Conservation (phyloP, 2,329 filamentous ascomycete species). For the Diaporthe longicolla region DNA sequence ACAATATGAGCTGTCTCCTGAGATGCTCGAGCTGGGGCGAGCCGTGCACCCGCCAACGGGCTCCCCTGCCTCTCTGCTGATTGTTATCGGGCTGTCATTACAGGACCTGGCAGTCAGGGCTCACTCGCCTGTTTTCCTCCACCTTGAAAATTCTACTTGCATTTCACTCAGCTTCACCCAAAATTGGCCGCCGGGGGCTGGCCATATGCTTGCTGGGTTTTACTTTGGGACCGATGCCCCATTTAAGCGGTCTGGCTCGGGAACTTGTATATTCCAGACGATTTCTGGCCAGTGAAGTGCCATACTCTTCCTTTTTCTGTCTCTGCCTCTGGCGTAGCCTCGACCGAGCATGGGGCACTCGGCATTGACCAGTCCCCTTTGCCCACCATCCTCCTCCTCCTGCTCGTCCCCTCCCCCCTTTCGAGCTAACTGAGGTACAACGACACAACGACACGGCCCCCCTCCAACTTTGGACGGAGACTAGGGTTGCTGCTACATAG, state of each 20-base stretch:
- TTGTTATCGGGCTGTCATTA: background rate
- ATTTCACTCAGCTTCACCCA: slow-evolving; percentile 1
- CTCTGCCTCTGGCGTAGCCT: slow-evolving; percentile 22
- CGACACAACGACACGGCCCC: background rate
- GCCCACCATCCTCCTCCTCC: slow-evolving; percentile 11
- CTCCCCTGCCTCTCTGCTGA: slow-evolving; percentile 16
- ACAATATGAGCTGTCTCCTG: slow-evolving; percentile 9
- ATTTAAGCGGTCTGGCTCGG: slow-evolving; percentile 19
- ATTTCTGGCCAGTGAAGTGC: slow-evolving; percentile 33
- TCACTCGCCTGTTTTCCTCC: slow-evolving; percentile 5
- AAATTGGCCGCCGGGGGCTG: slow-evolving; percentile 1
- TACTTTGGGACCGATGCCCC: slow-evolving; percentile 31
- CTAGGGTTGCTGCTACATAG: slow-evolving; percentile 19
- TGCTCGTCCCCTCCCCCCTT: background rate
- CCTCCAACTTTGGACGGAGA: background rate
- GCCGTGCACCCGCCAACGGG: slow-evolving; percentile 11
- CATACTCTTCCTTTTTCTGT: slow-evolving; percentile 12
- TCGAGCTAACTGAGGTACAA: slow-evolving; percentile 18
- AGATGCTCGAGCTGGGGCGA: slow-evolving; percentile 2
- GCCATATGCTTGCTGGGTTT: slow-evolving; percentile 2
- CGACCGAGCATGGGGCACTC: slow-evolving; percentile 19
- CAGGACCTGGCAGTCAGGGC: background rate
- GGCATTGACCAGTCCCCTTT: slow-evolving; percentile 36
- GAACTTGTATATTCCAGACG: slow-evolving; percentile 36
- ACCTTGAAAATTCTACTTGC: background rate